Percentiles rank a stretch among this genome's conserved stretches.
Evolutionary conservation across 371 early-diverging fungal species (phyloP).

Genomic region (Saksenaea vasiformis): DNA sequence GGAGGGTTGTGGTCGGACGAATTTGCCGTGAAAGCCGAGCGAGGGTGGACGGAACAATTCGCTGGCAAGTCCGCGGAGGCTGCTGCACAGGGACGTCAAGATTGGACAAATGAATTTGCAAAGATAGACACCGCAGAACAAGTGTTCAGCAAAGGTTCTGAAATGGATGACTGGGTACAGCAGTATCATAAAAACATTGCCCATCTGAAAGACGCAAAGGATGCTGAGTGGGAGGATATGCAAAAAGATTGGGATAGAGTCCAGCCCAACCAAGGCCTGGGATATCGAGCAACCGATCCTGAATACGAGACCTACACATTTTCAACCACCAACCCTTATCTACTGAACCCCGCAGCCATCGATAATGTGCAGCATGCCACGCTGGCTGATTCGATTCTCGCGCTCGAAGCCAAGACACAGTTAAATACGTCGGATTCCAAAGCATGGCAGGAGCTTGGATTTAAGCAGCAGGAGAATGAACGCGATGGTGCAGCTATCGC

Average conservation of each 20-base stretch:
- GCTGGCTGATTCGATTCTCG: conserved; percentile 85
- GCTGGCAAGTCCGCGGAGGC: conserved; percentile 12
- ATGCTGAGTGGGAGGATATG: conserved; percentile 77
- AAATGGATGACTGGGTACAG: conserved; percentile 68
- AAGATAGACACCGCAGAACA: conserved; percentile 37
- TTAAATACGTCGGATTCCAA: conserved; percentile 75
- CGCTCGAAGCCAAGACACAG: conserved; percentile 92
- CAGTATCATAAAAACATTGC: conserved; percentile 73
- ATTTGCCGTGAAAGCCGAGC: conserved; percentile 58
- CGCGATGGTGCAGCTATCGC: conserved; percentile 90
- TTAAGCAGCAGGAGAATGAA: conserved; percentile 95
- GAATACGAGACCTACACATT: conserved; percentile 79
- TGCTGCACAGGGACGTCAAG: conserved; percentile 49
- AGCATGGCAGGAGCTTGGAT: conserved; percentile 88
- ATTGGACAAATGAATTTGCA: conserved; percentile 61
- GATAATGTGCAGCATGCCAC: conserved; percentile 52
- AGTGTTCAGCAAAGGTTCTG: conserved; percentile 40
- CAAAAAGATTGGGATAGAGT: conserved; percentile 80
- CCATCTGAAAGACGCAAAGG: conserved; percentile 66
- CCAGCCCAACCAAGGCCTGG: conserved; percentile 42
- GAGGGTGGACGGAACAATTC: conserved; percentile 67
- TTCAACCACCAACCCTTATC: conserved; percentile 77
- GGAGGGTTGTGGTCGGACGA: conserved; percentile 56
- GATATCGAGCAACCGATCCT: conserved; percentile 67
- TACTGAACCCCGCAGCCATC: conserved; percentile 46